phyloP scores from a whole-genome alignment of 768 basidiomycete species.

The Amylocystis lapponica region DNA sequence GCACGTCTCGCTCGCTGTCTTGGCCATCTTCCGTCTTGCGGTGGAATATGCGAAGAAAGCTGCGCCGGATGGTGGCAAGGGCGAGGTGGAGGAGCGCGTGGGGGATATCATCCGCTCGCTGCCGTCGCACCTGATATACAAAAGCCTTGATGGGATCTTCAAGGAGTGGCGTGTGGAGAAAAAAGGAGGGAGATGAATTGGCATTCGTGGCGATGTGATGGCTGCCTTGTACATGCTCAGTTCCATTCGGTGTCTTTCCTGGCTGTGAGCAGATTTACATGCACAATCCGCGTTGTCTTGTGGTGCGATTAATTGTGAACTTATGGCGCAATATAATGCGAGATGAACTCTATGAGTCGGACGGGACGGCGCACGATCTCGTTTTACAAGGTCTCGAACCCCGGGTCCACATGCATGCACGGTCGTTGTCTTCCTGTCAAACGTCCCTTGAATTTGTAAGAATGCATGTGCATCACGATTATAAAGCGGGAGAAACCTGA shows the following conservation, averaged over 20 bases:
- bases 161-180: slow-evolving; percentile 87
- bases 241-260: neutral
- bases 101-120: slow-evolving; percentile 89
- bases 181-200: slow-evolving; percentile 48
- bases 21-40: slow-evolving; percentile 84
- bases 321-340: too few relatives aligned
- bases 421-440: too few relatives aligned
- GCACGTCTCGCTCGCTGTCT: slow-evolving; percentile 87
- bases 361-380: too few relatives aligned
- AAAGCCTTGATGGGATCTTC: slow-evolving; percentile 91
- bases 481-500: too few relatives aligned
- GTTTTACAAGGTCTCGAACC: too few relatives aligned
- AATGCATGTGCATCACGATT: too few relatives aligned
- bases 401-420: too few relatives aligned
- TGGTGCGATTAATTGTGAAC: too few relatives aligned
- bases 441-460: too few relatives aligned
- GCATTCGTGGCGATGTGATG: neutral
- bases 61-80: slow-evolving; percentile 57
- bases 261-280: too few relatives aligned
- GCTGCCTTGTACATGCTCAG: neutral
- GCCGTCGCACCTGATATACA: slow-evolving; percentile 83
- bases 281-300: too few relatives aligned
- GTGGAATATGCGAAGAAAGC: slow-evolving; percentile 78
- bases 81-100: slow-evolving; percentile 67
- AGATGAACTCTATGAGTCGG: too few relatives aligned